Base-by-base conservation (phyloP, 2,329 filamentous ascomycete genomes). In the Pseudogymnoascus sp. region DNA sequence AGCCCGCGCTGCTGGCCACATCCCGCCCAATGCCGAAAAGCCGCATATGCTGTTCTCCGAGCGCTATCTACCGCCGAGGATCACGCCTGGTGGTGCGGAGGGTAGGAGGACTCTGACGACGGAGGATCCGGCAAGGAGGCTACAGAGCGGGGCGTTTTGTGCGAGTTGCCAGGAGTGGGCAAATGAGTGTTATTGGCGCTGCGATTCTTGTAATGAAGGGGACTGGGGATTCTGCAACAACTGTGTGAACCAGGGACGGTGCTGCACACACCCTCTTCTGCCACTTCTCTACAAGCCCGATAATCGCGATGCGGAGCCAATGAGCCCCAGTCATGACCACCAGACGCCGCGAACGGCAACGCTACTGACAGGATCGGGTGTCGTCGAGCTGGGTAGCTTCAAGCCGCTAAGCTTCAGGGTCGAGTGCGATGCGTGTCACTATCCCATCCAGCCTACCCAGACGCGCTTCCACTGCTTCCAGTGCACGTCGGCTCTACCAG, bases 191-290 rank as follows among this genome's bases (percentile, higher is more conserved):
- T 96, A 90, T 75, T 97, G 92, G 93, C 87, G 90, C 66, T 97
- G 93, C 73, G 85, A 89, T 64, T 74, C 82, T 25, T 97, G 93
- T 76, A 96, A 96, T 69, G 86, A 94, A 66, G 93, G 91, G 4
- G 92, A 95, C 71, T 97, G 92, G 92, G 93, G 93, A 0, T 97
- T 91, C 73, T 97, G 93, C 76, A 91, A 92, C 69, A 78, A 82
- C 65, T 97, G 93, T 68, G 91, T 96, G 31, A 92, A 93, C 64
- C 86, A 88, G 73, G 92, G 91, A 14, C 82, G 82, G 65, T 89
- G 86, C 65, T 97, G 93, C 75, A 89, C 87, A 0, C 93, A 97
- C 71, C 81, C 89, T 5, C 79, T 97, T 0, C 78, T 96, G 0
- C 91, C 92, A 0, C 78, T 96, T 50, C 84, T 86, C 0, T 88